A percentile compares a stretch with the other conserved stretches of the same genome.
Evolutionary conservation across 2,329 filamentous ascomycete species (phyloP).

Genomic region (Paradendryphiella salina): DNA sequence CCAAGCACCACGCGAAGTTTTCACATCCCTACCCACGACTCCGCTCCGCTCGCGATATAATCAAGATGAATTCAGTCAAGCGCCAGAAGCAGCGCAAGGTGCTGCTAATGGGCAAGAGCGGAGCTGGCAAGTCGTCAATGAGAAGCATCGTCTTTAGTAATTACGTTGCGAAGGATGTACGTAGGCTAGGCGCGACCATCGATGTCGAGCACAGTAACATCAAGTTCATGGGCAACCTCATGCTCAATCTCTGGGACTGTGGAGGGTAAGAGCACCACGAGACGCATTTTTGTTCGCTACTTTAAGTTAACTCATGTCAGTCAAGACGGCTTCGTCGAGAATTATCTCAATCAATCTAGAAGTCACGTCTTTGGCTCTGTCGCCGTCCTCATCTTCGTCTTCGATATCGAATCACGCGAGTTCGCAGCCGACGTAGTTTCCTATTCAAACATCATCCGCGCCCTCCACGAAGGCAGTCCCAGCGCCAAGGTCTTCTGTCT

Average conservation of each 20-base stretch:
- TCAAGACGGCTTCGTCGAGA: slow-evolving; percentile 98
- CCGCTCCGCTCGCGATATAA: neutral
- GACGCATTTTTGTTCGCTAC: neutral
- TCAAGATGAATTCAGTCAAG: slow-evolving; percentile 47
- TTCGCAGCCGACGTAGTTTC: slow-evolving; percentile 91
- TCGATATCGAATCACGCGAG: slow-evolving; percentile 95
- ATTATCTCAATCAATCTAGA: slow-evolving; percentile 93
- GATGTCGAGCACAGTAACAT: slow-evolving; percentile 98
- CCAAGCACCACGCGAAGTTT: neutral
- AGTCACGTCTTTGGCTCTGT: slow-evolving; percentile 96
- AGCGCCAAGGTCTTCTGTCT: slow-evolving; percentile 87
- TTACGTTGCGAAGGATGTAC: slow-evolving; percentile 94
- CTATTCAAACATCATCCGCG: slow-evolving; percentile 87
- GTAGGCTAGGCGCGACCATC: slow-evolving; percentile 90
- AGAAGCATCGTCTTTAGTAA: slow-evolving; percentile 98
- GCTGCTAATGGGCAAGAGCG: slow-evolving; percentile 79
- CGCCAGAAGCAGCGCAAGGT: slow-evolving; percentile 60
- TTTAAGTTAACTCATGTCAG: slow-evolving; percentile 50
- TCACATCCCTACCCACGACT: neutral
- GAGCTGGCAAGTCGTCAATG: slow-evolving; percentile 98
- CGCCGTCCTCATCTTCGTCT: slow-evolving; percentile 97
- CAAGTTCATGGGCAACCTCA: slow-evolving; percentile 97
- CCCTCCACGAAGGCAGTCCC: slow-evolving; percentile 81
- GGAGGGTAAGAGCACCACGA: slow-evolving; percentile 65
- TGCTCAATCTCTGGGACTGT: slow-evolving; percentile 97